Conservation (phyloP, 495 filamentous ascomycete species). For the Jackrogersella multiformis region DNA sequence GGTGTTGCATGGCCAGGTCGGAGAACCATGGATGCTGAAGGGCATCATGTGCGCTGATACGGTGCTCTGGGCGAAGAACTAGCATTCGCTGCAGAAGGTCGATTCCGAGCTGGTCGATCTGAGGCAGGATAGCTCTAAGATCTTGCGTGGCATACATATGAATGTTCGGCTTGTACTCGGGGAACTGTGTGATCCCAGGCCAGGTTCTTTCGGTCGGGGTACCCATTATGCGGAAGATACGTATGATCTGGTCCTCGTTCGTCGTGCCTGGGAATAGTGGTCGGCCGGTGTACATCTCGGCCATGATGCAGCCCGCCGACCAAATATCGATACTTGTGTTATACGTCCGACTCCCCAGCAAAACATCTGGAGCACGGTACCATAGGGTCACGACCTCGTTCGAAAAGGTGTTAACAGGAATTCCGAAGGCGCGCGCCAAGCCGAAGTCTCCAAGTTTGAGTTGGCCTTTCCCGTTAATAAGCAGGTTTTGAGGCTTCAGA, state of each 20-base stretch:
- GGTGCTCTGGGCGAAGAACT: constrained; percentile 90
- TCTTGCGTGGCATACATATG: constrained; percentile 97
- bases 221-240: constrained; percentile 97
- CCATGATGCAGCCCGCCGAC: constrained; percentile 98
- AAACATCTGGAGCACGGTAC: constrained; percentile 94
- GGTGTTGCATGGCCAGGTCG: constrained; percentile 53
- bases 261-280: constrained; percentile 95
- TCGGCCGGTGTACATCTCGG: constrained; percentile 94
- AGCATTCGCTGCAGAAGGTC: constrained; percentile 90
- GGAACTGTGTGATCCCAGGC: constrained; percentile 88
- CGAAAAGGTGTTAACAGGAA: constrained; percentile 97
- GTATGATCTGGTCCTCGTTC: constrained; percentile 93
- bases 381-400: constrained; percentile 97
- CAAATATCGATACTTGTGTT: constrained; percentile 99
- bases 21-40: constrained; percentile 90
- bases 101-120: constrained; percentile 86
- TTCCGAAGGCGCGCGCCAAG: constrained; percentile 90
- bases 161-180: constrained; percentile 93
- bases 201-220: constrained; percentile 91
- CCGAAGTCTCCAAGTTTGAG: constrained; percentile 97
- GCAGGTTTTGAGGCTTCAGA: constrained; percentile 92
- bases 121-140: constrained; percentile 82
- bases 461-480: constrained; percentile 91
- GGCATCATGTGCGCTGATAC: constrained; percentile 84
- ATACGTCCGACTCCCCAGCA: constrained; percentile 90